Base-by-base conservation (phyloP, 805 yeast species). In the Pichia thaimueangensis region DNA sequence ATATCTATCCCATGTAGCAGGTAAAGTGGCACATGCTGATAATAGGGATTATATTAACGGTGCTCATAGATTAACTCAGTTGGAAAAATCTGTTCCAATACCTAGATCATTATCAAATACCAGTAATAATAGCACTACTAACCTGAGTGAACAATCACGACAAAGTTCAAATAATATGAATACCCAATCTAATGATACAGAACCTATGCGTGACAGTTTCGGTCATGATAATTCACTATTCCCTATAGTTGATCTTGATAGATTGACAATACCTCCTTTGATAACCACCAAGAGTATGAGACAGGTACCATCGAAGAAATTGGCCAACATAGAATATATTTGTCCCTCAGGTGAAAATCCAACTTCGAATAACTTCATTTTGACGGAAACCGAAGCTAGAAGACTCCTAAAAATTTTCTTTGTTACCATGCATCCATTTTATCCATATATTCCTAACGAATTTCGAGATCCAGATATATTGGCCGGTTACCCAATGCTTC, bases 341-440 rank as follows among this genome's bases (percentile, higher is more conserved):
- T 82, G 84, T 4, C 60, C 64, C 3, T 29, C 43, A n/a, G 30
- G 16, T 15, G 31, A 31, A 6, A 22, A 20, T 16, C 25, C 34
- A 4, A 15, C 36, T 16, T 31, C 34, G 12, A n/a, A 31, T 13
- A 17, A 30, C 9, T 30, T 35, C 31, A 69, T 86, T 39, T 55
- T 89, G 13, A 68, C 83, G 0, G 87, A 76, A 48, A 57, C 53
- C 0, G 86, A 82, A 54, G 86, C 89, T 2, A 71, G 67, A 35
- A 63, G 62, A 37, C 60, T 81, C 25, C 73, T 84, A 21, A 68
- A 71, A 30, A 58, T 78, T 41, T 89, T 85, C 60, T 86, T 86
- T 58, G 60, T 76, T 4, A 76, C 87, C 3, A 74, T 89, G 79
- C 94, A 86, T 60, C 96, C 96, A 2, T 89, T 78, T 59, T 89